Percentiles rank a stretch among this genome's conserved stretches.
Evolutionary conservation across 768 basidiomycete species (phyloP).

Genomic region (Termitomyces sp.): DNA sequence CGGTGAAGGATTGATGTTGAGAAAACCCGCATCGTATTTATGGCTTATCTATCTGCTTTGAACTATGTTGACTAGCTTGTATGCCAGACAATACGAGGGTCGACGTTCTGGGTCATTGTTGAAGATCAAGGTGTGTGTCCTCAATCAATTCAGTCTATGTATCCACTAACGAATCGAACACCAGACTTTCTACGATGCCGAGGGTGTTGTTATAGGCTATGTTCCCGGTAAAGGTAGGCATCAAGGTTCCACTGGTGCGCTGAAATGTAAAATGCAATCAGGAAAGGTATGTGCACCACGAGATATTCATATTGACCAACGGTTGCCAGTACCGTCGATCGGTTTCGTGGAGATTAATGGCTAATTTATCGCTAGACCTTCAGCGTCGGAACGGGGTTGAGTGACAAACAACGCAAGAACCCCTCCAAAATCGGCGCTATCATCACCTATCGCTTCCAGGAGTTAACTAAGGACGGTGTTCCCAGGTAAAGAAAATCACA

Average conservation of each 20-base stretch:
- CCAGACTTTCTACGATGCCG: slow-evolving; percentile 56
- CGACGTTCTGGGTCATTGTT: slow-evolving; percentile 41
- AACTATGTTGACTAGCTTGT: background rate
- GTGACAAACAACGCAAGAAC: slow-evolving; percentile 45
- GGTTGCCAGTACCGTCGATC: background rate
- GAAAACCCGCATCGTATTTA: slow-evolving; percentile 43
- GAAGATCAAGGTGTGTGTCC: slow-evolving; percentile 43
- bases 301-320: background rate
- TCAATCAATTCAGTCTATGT: background rate
- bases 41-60: background rate
- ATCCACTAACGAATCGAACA: background rate
- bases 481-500: slow-evolving; percentile 35
- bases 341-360: background rate
- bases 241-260: slow-evolving; percentile 41
- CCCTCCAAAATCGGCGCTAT: slow-evolving; percentile 54
- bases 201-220: slow-evolving; percentile 56
- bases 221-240: slow-evolving; percentile 46
- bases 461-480: slow-evolving; percentile 49
- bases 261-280: slow-evolving; percentile 55
- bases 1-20: slow-evolving; percentile 56
- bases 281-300: slow-evolving; percentile 39
- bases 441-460: slow-evolving; percentile 55
- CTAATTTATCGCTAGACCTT: slow-evolving; percentile 33
- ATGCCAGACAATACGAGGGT: slow-evolving; percentile 42
- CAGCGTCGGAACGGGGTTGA: slow-evolving; percentile 51